Evolutionary conservation across 148 eudicot species (phyloP).

Genomic region (Rhododendron kiyosumense): DNA sequence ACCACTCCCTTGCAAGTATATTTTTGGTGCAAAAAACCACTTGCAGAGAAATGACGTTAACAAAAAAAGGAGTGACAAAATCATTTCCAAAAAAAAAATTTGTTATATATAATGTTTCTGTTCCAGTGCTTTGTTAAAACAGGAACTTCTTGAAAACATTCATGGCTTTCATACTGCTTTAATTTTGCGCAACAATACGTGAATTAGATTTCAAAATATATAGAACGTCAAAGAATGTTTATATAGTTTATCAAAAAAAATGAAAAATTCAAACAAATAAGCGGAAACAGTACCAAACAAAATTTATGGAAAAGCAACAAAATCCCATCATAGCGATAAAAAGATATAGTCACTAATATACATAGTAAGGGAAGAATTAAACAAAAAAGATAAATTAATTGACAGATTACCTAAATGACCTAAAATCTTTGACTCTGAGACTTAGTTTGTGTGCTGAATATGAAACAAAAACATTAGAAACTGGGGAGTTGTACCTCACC

Average conservation of each 20-base stretch:
- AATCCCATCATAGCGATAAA: background rate
- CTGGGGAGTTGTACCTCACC: background rate
- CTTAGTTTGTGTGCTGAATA: background rate
- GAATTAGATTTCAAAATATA: background rate
- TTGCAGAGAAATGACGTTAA: too few species aligned
- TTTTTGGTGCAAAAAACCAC: too few species aligned
- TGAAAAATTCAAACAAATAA: background rate
- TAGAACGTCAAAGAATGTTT: background rate
- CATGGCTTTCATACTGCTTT: too few species aligned
- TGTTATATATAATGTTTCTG: too few species aligned
- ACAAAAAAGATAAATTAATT: background rate
- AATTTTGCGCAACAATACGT: too few species aligned
- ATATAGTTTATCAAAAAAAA: background rate
- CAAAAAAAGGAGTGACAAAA: too few species aligned
- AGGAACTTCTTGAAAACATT: too few species aligned
- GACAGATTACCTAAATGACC: background rate
- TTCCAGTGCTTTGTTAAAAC: too few species aligned
- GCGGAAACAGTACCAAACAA: background rate
- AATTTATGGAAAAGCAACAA: background rate
- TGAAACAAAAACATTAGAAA: background rate
- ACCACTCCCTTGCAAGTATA: too few species aligned
- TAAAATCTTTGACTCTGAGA: background rate
- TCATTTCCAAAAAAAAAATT: too few species aligned
- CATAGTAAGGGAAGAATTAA: background rate
- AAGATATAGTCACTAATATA: background rate